These are phyloP conservation scores for Ogataea neopini DNA, from an alignment of 805 yeast species.

Conservation along the genomic window DNA sequence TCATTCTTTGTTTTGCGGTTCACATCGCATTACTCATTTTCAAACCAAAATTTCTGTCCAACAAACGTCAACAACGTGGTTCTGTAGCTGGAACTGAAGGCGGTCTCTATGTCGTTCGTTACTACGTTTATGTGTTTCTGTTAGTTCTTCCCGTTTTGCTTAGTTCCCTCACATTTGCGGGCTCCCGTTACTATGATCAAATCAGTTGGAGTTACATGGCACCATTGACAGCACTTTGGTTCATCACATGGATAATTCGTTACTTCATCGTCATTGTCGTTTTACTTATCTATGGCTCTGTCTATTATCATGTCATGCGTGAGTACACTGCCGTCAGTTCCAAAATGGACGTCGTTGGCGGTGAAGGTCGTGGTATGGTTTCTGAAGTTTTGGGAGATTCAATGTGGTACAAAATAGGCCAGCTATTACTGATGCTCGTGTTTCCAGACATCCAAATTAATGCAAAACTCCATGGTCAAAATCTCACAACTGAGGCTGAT, in stretches of 20 bases:
- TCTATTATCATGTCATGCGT: slow-evolving; percentile 68
- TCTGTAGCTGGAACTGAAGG: slow-evolving; percentile 50
- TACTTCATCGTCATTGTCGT: slow-evolving; percentile 65
- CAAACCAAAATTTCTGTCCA: slow-evolving; percentile 49
- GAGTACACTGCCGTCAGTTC: slow-evolving; percentile 61
- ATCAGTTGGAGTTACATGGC: slow-evolving; percentile 74
- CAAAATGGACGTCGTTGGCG: slow-evolving; percentile 26
- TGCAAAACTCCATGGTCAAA: slow-evolving; percentile 33
- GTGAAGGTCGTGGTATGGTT: slow-evolving; percentile 18
- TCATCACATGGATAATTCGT: slow-evolving; percentile 81
- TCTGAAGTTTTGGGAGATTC: slow-evolving; percentile 30
- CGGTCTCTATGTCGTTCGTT: slow-evolving; percentile 64
- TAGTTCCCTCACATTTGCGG: slow-evolving; percentile 71
- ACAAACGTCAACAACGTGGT: slow-evolving; percentile 30
- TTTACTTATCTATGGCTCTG: slow-evolving; percentile 61
- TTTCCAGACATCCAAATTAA: slow-evolving; percentile 35
- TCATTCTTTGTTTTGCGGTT: slow-evolving; percentile 77
- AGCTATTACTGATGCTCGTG: slow-evolving; percentile 29
- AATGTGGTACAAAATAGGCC: slow-evolving; percentile 34
- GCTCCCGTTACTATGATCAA: slow-evolving; percentile 57
- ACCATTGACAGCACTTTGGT: slow-evolving; percentile 76
- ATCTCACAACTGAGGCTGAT: slow-evolving; percentile 29
- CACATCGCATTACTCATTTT: slow-evolving; percentile 79
- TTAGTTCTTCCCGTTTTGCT: slow-evolving; percentile 63
- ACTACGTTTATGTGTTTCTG: slow-evolving; percentile 57